A percentile compares a stretch with the other conserved stretches of the same genome.
These are phyloP conservation scores for Sphaerobolus stellatus DNA, from an alignment of 1,284 basidiomycete genomes.

Conservation along the genomic window DNA sequence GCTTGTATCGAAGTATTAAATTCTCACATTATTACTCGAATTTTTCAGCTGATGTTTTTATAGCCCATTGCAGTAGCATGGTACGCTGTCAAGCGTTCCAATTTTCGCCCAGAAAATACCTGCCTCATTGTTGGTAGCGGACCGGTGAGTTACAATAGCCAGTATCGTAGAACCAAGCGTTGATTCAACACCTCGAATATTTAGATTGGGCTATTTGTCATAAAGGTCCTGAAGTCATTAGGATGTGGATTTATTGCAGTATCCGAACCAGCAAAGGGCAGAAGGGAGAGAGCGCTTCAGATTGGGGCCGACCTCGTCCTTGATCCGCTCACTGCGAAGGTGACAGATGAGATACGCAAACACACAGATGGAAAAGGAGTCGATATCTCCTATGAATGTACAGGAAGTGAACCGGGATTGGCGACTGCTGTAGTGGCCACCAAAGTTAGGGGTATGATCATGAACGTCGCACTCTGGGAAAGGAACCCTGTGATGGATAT, in stretches of 20 bases:
- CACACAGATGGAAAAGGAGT: conserved; percentile 29
- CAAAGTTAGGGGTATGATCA: conserved; percentile 27
- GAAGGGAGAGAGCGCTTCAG: conserved; percentile 25
- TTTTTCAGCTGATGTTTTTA: conserved; percentile 27
- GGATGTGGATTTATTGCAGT: conserved; percentile 22
- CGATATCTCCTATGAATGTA: conserved; percentile 35
- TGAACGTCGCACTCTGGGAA: conserved; percentile 33
- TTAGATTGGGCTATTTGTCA: conserved; percentile 28
- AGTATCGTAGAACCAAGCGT: background rate
- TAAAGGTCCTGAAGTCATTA: conserved; percentile 22
- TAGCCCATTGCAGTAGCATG: conserved; percentile 36
- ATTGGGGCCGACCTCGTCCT: conserved; percentile 28
- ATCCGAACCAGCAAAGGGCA: conserved; percentile 28
- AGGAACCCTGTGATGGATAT: conserved; percentile 25
- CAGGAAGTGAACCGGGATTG: conserved; percentile 28
- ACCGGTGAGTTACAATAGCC: conserved; percentile 21
- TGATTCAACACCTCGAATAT: background rate
- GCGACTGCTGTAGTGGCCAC: conserved; percentile 26
- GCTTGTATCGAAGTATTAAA: conserved; percentile 4
- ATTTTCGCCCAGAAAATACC: conserved; percentile 25
- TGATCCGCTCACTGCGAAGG: conserved; percentile 22
- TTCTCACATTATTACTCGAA: background rate
- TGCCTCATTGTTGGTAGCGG: conserved; percentile 34
- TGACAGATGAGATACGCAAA: conserved; percentile 18
- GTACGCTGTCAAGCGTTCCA: conserved; percentile 30